Percentiles rank a stretch among this genome's conserved stretches.
phyloP scores from a whole-genome alignment of 768 basidiomycete genomes.

The Candolleomyces aberdarensis region DNA sequence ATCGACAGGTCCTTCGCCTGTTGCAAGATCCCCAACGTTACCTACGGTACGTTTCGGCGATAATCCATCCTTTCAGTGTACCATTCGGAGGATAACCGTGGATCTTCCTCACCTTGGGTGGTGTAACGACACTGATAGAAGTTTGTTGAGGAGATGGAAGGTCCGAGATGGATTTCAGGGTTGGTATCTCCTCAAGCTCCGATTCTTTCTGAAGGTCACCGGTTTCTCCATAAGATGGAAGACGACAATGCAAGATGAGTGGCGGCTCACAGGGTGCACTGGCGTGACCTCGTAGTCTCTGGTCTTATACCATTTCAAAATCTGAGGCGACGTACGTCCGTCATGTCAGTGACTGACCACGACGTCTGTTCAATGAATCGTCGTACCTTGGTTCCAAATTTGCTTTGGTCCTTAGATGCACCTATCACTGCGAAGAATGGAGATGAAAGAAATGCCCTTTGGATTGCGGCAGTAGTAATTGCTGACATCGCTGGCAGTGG shows the following conservation, averaged over 20 bases:
- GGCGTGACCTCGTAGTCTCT: slow-evolving; percentile 63
- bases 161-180: slow-evolving; percentile 52
- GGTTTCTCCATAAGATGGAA: background rate
- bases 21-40: slow-evolving; percentile 67
- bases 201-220: slow-evolving; percentile 51
- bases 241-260: background rate
- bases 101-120: slow-evolving; percentile 50
- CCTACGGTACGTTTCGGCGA: slow-evolving; percentile 31
- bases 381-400: slow-evolving; percentile 73
- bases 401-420: slow-evolving; percentile 74
- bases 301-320: slow-evolving; percentile 73
- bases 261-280: slow-evolving; percentile 61
- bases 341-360: slow-evolving; percentile 1
- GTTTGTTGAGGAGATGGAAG: slow-evolving; percentile 63
- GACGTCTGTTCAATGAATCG: background rate
- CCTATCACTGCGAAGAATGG: slow-evolving; percentile 76
- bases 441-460: slow-evolving; percentile 61
- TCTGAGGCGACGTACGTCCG: slow-evolving; percentile 34
- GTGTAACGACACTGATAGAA: slow-evolving; percentile 76
- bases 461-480: slow-evolving; percentile 28
- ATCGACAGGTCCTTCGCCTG: slow-evolving; percentile 66
- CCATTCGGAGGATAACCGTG: background rate
- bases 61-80: background rate
- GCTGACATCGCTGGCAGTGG: slow-evolving; percentile 5
- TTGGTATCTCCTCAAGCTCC: slow-evolving; percentile 63